These are phyloP conservation scores for Penicillium sp. DNA, from an alignment of 2,329 filamentous ascomycete species.

Conservation along the genomic window DNA sequence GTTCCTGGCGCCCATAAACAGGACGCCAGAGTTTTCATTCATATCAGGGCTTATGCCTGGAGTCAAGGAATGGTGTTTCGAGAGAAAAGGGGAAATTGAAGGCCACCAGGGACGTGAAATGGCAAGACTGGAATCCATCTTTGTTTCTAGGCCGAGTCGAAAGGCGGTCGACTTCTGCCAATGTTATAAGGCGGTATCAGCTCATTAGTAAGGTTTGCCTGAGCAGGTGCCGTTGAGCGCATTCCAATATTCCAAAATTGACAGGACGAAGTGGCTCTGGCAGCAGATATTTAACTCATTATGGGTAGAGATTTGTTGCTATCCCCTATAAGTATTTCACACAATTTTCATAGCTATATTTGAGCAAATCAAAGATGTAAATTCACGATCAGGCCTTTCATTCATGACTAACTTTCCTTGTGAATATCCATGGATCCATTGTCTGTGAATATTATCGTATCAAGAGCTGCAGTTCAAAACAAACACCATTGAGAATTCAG, in stretches of 20 bases:
- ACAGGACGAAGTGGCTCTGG: not conserved
- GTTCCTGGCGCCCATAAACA: conserved; percentile 36
- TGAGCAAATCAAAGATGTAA: not conserved
- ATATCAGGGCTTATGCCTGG: conserved; percentile 21
- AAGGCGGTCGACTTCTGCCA: conserved; percentile 1
- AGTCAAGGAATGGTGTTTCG: not conserved
- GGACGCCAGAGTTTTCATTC: conserved; percentile 36
- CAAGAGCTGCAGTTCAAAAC: conserved; percentile 15
- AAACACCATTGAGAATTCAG: conserved; percentile 17
- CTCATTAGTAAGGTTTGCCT: not conserved
- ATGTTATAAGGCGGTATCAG: not conserved
- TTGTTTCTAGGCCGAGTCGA: conserved; percentile 7
- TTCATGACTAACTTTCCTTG: not conserved
- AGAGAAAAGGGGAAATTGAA: conserved; percentile 1
- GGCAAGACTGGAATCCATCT: conserved; percentile 1
- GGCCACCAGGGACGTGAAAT: not conserved
- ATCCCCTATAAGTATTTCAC: too few species aligned
- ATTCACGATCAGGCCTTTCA: not conserved
- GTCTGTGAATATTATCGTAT: not conserved
- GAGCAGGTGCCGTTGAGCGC: too few species aligned
- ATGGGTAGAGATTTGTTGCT: not conserved
- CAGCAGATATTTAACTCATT: not conserved
- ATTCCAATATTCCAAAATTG: not conserved
- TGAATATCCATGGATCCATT: not conserved
- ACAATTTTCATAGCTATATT: not conserved